phyloP scores from a whole-genome alignment of 805 yeast genomes.

The Lipomyces spencermartinsiae region DNA sequence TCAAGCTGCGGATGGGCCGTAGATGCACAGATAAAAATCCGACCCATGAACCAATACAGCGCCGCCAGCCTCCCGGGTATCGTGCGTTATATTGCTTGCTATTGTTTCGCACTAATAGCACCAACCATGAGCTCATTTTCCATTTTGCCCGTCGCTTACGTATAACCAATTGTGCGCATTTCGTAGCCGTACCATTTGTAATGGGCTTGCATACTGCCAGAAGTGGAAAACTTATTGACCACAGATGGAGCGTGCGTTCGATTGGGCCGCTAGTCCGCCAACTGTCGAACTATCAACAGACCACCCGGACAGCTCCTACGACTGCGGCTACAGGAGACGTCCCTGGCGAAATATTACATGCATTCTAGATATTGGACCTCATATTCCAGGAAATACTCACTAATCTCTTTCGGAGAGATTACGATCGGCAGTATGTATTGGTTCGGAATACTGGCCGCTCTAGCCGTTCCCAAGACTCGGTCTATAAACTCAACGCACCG shows the following conservation, averaged over 20 bases:
- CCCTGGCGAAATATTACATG: background rate
- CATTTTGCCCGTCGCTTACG: background rate
- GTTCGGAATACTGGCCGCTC: too few relatives aligned
- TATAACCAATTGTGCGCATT: background rate
- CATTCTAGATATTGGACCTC: too few relatives aligned
- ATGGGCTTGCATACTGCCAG: background rate
- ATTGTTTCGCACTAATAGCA: too few relatives aligned
- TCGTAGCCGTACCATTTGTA: background rate
- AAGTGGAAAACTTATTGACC: background rate
- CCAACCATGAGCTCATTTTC: too few relatives aligned
- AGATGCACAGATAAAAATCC: too few relatives aligned
- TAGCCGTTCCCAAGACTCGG: too few relatives aligned
- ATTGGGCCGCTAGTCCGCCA: background rate
- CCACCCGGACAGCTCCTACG: too few relatives aligned
- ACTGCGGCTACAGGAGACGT: background rate
- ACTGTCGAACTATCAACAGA: background rate
- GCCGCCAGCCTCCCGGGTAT: background rate
- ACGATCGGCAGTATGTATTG: too few relatives aligned
- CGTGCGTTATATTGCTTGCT: background rate
- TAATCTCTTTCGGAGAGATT: too few relatives aligned
- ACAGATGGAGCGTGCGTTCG: background rate
- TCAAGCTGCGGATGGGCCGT: too few relatives aligned
- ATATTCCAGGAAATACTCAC: too few relatives aligned
- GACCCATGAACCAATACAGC: too few relatives aligned
- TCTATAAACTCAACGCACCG: background rate